phyloP scores from a whole-genome alignment of 176 grass and related monocot genomes.

The Dactylis glomerata region DNA sequence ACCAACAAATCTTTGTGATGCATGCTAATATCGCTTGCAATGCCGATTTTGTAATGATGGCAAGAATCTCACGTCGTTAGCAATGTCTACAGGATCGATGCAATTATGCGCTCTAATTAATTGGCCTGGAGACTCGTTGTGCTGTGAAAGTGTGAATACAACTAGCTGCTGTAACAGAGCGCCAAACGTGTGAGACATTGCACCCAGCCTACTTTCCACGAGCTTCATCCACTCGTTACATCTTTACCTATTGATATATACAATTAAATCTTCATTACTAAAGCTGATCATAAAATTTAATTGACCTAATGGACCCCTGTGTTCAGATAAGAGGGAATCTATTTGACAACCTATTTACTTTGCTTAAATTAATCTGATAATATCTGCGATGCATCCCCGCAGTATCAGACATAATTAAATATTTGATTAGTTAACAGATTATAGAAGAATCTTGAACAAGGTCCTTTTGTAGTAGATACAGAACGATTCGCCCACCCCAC shows the following conservation, averaged over 20 bases:
- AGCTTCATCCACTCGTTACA: neutral
- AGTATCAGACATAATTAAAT: neutral
- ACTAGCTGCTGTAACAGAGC: constrained; percentile 12
- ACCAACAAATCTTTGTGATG: neutral
- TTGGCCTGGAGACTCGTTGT: neutral
- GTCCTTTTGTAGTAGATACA: neutral
- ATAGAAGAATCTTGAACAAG: neutral
- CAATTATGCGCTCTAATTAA: constrained; percentile 1
- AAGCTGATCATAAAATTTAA: constrained; percentile 13
- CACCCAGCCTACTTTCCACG: neutral
- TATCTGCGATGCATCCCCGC: neutral
- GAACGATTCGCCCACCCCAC: neutral
- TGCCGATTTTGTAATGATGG: constrained; percentile 33
- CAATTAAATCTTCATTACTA: neutral
- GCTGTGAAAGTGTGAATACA: constrained; percentile 16
- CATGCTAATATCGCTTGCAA: neutral
- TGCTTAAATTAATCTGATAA: constrained; percentile 13
- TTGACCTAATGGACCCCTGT: constrained; percentile 1
- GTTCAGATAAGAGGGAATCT: constrained; percentile 17
- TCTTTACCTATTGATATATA: neutral
- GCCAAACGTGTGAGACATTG: neutral
- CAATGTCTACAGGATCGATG: constrained; percentile 14
- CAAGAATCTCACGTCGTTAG: constrained; percentile 34
- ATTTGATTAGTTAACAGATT: neutral
- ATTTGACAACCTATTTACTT: neutral